Evolutionary conservation across 169 alveolate genomes (phyloP).

Genomic region (Plasmodium fragile): DNA sequence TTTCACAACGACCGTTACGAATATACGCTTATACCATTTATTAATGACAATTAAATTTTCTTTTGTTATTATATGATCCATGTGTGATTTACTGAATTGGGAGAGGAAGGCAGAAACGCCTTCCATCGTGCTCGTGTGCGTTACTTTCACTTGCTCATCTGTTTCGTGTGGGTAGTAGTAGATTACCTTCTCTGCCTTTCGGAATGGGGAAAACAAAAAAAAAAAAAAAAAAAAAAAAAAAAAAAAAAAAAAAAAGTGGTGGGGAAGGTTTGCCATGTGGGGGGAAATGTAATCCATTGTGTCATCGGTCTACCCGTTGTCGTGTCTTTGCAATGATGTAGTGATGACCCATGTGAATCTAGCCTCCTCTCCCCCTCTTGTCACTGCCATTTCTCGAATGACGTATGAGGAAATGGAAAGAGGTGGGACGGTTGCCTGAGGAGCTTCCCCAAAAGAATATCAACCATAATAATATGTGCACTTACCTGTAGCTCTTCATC

Average conservation of each 20-base stretch:
- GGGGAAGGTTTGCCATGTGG: background rate
- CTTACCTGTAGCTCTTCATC: slow-evolving; percentile 68
- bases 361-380: background rate
- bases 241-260: no score
- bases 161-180: slow-evolving; percentile 59
- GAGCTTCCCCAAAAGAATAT: background rate
- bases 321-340: background rate
- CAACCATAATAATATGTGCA: background rate
- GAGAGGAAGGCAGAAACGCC: slow-evolving; percentile 48
- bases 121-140: slow-evolving; percentile 71
- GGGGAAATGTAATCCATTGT: background rate
- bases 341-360: background rate
- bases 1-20: slow-evolving; percentile 33
- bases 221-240: no score
- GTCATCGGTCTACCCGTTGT: background rate
- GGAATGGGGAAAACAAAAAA: no score
- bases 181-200: slow-evolving; percentile 56
- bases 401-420: background rate
- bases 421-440: background rate
- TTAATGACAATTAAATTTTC: slow-evolving; percentile 45
- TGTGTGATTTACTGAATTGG: slow-evolving; percentile 49
- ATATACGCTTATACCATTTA: slow-evolving; percentile 47
- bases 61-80: slow-evolving; percentile 55
- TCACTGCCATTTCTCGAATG: background rate
- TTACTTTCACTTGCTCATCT: slow-evolving; percentile 27